Conservation (phyloP, 805 yeast genomes). For the Candida tallmaniae region DNA sequence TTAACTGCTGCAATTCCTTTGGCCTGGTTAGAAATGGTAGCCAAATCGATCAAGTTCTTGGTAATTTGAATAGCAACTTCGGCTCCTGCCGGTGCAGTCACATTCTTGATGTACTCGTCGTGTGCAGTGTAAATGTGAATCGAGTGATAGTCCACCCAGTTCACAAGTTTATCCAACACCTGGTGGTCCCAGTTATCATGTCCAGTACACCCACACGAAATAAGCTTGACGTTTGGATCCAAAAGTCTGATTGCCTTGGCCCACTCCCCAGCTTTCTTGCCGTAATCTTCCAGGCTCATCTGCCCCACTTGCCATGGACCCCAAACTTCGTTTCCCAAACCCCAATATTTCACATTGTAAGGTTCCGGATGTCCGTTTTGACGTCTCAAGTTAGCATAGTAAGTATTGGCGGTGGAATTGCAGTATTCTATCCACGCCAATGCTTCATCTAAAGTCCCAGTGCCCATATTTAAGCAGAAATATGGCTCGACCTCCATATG, state of each 20-base stretch:
- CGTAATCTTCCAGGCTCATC: slow-evolving; percentile 22
- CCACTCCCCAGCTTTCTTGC: slow-evolving; percentile 26
- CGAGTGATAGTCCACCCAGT: slow-evolving; percentile 24
- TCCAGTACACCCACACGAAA: slow-evolving; percentile 28
- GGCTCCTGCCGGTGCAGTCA: slow-evolving; percentile 24
- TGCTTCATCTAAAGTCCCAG: slow-evolving; percentile 32
- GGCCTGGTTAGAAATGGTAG: slow-evolving; percentile 17
- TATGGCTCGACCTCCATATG: slow-evolving; percentile 26
- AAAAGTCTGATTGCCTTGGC: slow-evolving; percentile 29
- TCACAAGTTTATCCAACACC: slow-evolving; percentile 19
- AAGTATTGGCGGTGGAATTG: slow-evolving; percentile 24
- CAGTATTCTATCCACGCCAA: slow-evolving; percentile 32
- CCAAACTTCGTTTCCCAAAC: slow-evolving; percentile 33
- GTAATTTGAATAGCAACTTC: slow-evolving; percentile 27
- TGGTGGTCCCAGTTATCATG: slow-evolving; percentile 24
- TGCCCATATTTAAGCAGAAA: slow-evolving; percentile 31
- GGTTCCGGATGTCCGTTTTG: slow-evolving; percentile 29
- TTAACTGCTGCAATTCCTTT: slow-evolving; percentile 6
- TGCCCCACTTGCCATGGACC: slow-evolving; percentile 35
- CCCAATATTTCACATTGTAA: slow-evolving; percentile 31
- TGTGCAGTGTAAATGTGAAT: slow-evolving; percentile 27
- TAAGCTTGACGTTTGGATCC: slow-evolving; percentile 21
- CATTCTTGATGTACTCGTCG: slow-evolving; percentile 21
- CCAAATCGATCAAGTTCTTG: slow-evolving; percentile 21
- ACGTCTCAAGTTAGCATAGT: slow-evolving; percentile 29